Percentiles rank a stretch among this genome's conserved stretches.
Evolutionary conservation across 176 grass and related monocot species (phyloP).

Genomic region (Hyparrhenia diplandra): DNA sequence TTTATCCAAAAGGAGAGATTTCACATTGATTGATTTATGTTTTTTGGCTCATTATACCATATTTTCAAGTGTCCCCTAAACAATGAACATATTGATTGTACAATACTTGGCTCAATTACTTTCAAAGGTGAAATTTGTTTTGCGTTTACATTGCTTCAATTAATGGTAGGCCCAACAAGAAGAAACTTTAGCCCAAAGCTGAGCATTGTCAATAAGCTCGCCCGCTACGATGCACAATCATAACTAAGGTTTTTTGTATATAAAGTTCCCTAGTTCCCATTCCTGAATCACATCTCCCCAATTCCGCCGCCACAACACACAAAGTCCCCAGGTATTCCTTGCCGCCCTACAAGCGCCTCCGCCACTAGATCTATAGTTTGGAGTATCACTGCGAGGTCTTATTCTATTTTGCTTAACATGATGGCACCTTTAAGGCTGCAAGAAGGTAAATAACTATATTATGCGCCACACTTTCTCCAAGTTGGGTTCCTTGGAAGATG

Average conservation of each 20-base stretch:
- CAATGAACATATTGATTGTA: background rate
- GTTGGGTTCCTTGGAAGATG: background rate
- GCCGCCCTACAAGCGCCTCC: background rate
- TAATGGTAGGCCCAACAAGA: background rate
- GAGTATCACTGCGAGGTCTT: accelerated
- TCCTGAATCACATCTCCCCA: background rate
- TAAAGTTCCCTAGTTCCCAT: background rate
- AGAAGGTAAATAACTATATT: background rate
- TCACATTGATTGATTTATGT: background rate
- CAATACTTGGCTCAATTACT: background rate
- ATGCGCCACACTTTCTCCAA: background rate
- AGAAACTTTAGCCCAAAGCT: background rate
- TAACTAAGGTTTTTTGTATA: background rate
- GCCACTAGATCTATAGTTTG: background rate
- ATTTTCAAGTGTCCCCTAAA: background rate
- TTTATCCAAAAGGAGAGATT: background rate
- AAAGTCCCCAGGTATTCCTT: background rate
- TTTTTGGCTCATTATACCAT: background rate
- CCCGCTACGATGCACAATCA: background rate
- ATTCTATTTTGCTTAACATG: background rate
- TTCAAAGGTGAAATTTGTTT: background rate
- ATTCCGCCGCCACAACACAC: background rate
- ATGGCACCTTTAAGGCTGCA: background rate
- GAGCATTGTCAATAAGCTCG: background rate
- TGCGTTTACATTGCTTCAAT: background rate